Conservation (phyloP, 805 yeast genomes). For the Candida methanosorbosa region DNA sequence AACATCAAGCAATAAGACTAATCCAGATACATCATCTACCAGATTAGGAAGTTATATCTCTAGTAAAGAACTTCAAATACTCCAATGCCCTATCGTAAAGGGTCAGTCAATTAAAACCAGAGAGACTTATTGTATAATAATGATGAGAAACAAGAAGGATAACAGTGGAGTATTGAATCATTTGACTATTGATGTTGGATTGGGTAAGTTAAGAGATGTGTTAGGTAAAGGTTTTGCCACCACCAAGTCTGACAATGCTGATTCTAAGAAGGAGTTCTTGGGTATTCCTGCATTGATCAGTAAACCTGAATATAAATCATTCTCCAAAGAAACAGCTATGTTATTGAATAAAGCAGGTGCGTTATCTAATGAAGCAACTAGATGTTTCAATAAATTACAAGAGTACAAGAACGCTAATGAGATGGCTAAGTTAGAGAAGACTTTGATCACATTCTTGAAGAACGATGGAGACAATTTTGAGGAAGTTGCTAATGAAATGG, state of each 20-base stretch:
- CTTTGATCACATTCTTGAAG: conserved; percentile 22
- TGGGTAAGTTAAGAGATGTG: conserved; percentile 59
- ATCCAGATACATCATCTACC: background rate
- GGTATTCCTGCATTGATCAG: conserved; percentile 7
- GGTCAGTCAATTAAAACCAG: conserved; percentile 35
- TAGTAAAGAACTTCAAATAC: conserved; percentile 20
- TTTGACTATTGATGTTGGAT: conserved; percentile 50
- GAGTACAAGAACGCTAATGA: conserved; percentile 14
- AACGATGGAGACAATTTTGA: conserved; percentile 14
- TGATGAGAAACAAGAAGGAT: conserved; percentile 32
- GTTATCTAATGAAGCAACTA: conserved; percentile 15
- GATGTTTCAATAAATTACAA: conserved; percentile 20
- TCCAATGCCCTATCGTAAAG: conserved; percentile 25
- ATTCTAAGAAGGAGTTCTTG: conserved; percentile 1
- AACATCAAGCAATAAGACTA: conserved; percentile 19
- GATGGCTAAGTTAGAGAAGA: conserved; percentile 20
- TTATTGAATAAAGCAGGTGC: conserved; percentile 15
- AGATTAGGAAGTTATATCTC: too few relatives aligned
- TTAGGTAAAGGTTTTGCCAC: conserved; percentile 48
- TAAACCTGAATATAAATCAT: conserved; percentile 10
- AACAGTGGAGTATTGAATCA: conserved; percentile 35
- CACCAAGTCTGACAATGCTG: background rate
- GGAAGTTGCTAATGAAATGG: too few relatives aligned
- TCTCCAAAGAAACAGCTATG: conserved; percentile 11
- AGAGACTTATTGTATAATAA: conserved; percentile 32